Evolutionary conservation across 164 flowering plant species (phyloP), one percentile per base, ranked within the genome.

Genomic region (Litsea cubeba): DNA sequence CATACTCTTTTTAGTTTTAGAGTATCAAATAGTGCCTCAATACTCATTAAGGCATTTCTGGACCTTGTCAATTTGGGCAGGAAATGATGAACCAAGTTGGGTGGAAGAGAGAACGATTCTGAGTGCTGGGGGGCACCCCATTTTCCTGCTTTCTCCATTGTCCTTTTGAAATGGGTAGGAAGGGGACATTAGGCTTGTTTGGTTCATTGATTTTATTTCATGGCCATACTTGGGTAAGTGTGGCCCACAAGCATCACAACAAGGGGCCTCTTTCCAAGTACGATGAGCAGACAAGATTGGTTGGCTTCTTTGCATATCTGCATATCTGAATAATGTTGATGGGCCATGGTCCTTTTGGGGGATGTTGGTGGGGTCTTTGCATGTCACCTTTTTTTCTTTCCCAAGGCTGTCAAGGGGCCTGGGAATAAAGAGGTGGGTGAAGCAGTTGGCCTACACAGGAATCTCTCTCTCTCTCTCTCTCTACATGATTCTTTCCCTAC

Each of bases 191-290:
- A 22, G 66, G 66, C 2, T 63, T 63, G 23, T 12, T 63, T 22
- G 18, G 24, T 63, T 12, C 28, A 12, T 63, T 23, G 66, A 63
- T 63, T 40, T 63, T 63, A 24, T 63, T 22, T 63, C n/a, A 22
- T 63, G 66, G 66, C 25, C 24, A 3, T 24, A 24, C 30, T 24
- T 22, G 24, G 24, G 30, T 63, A 22, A 40, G 66, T 63, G 32
- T 28, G 66, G 32, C 66, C 66, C 66, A 63, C 63, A 60, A 18
- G 63, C 63, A 60, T 60, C 63, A 20, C 63, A 60, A 60, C 20
- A 58, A 17, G 62, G 23, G 63, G 22, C 63, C 23, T 18, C 23
- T 60, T 60, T 60, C 63, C 63, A 60, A 10, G 2, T 40, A 60
- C 2, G 0, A 11, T 63, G 66, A 25, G 25, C 28, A 63, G 66